These are phyloP conservation scores for Gillenia trifoliata DNA, from an alignment of 306 rosid species.

Conservation along the genomic window DNA sequence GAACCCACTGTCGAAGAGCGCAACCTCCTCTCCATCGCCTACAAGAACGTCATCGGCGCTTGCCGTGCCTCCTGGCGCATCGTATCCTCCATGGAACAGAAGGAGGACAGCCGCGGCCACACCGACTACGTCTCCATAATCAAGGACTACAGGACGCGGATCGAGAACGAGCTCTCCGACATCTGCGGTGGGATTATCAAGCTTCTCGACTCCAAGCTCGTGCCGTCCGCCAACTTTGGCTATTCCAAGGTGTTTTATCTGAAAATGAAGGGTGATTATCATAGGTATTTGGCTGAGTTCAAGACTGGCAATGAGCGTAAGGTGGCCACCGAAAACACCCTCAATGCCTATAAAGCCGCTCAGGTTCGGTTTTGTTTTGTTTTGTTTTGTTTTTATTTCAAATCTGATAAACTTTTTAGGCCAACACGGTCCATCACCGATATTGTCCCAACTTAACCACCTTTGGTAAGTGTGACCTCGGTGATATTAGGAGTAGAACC, in stretches of 20 bases:
- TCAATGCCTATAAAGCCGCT: constrained; percentile 31
- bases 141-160: constrained; percentile 24
- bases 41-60: constrained; percentile 34
- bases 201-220: constrained; percentile 24
- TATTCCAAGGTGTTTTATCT: constrained; percentile 38
- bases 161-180: constrained; percentile 30
- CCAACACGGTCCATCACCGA: too few species aligned
- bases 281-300: constrained; percentile 38
- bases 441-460: too few species aligned
- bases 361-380: constrained; percentile 9
- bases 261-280: constrained; percentile 40
- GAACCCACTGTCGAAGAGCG: constrained; percentile 37
- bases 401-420: too few species aligned
- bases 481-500: too few species aligned
- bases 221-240: constrained; percentile 27
- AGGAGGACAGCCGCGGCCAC: constrained; percentile 35
- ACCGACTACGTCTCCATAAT: constrained; percentile 22
- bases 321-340: constrained; percentile 34
- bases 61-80: constrained; percentile 41
- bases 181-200: constrained; percentile 30
- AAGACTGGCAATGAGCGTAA: constrained; percentile 27
- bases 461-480: too few species aligned
- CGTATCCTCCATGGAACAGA: constrained; percentile 40
- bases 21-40: constrained; percentile 35
- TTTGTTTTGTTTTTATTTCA: not conserved